phyloP scores from a whole-genome alignment of 1,284 basidiomycete species.

The Tylopilus sp. region DNA sequence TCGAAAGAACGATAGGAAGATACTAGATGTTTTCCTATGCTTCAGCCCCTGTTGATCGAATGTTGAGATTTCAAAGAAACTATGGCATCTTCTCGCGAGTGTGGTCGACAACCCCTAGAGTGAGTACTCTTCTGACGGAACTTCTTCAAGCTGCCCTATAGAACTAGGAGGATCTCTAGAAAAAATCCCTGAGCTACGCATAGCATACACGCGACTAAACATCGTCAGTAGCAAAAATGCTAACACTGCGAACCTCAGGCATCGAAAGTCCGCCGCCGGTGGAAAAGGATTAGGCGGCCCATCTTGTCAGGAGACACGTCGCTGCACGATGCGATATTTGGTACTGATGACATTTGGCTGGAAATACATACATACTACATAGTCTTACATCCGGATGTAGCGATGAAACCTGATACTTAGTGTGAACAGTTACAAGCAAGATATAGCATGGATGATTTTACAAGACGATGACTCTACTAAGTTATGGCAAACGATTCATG shows the following conservation, averaged over 20 bases:
- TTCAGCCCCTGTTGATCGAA: no score
- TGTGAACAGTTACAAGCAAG: background rate
- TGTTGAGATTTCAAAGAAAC: no score
- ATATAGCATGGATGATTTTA: background rate
- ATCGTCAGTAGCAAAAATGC: conserved; percentile 32
- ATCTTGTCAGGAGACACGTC: background rate
- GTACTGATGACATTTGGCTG: background rate
- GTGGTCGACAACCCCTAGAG: no score
- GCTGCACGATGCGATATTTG: background rate
- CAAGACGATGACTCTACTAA: background rate
- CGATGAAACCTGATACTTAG: background rate
- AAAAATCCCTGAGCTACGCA: no score
- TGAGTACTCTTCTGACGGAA: no score
- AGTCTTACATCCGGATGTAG: background rate
- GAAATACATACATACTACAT: background rate
- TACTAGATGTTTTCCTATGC: no score
- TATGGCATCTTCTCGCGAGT: no score
- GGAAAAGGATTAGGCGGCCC: conserved; percentile 19
- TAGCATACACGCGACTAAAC: no score
- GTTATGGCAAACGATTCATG: background rate
- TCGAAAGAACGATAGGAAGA: no score
- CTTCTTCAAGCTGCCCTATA: no score
- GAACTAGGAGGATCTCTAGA: no score
- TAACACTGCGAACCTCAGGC: conserved; percentile 32
- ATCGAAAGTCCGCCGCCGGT: background rate